Evolutionary conservation across 208 protist species (phyloP).

Genomic region (Leishmania guyanensis): DNA sequence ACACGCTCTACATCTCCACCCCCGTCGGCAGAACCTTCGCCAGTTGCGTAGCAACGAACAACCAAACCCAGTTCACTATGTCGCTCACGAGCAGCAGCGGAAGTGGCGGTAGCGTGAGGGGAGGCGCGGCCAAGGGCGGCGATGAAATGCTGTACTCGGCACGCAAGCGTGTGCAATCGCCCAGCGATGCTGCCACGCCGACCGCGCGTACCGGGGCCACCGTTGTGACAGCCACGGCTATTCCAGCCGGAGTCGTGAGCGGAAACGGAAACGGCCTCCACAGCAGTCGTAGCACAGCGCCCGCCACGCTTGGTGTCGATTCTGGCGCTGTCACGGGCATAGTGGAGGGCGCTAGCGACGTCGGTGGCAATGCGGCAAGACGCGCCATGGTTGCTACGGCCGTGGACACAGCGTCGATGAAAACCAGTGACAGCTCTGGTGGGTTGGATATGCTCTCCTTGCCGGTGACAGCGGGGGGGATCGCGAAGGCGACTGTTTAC

Average conservation of each 20-base stretch:
- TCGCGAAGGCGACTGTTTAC: conserved; percentile 3
- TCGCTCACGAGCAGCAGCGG: conserved; percentile 21
- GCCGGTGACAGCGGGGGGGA: conserved; percentile 6
- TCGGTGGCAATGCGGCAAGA: neutral
- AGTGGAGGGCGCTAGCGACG: neutral
- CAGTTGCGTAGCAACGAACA: conserved; percentile 38
- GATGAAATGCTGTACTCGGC: conserved; percentile 40
- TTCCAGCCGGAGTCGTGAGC: neutral
- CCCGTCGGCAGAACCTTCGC: conserved; percentile 58
- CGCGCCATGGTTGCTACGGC: neutral
- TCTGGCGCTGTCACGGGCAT: conserved; percentile 1
- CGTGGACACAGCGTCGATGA: neutral
- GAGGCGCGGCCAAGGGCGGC: conserved; percentile 3
- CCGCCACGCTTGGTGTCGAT: neutral
- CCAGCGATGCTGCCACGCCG: neutral
- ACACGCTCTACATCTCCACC: conserved; percentile 62
- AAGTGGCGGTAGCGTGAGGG: neutral
- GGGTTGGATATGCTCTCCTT: conserved; percentile 9
- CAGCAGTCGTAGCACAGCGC: neutral
- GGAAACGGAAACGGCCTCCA: neutral
- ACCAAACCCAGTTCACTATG: conserved; percentile 36
- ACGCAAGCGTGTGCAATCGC: conserved; percentile 14
- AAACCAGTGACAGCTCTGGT: neutral
- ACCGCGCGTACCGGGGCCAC: neutral
- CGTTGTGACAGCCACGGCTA: neutral